Evolutionary conservation across 2,329 filamentous ascomycete genomes (phyloP), one percentile per base, ranked within the genome.

Genomic region (Fusarium longipes): DNA sequence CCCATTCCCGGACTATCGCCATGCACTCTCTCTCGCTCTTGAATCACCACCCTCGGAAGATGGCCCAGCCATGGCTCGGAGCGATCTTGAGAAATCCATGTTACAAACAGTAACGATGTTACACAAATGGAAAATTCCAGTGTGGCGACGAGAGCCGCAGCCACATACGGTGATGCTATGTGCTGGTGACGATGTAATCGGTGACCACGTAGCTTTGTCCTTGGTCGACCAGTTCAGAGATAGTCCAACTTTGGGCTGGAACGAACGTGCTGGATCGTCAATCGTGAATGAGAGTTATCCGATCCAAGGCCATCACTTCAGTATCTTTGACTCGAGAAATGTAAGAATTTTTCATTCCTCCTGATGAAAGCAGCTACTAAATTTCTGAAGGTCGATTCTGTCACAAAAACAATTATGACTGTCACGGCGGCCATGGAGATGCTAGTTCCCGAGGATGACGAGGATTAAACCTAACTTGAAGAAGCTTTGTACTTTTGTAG

Each of bases 181-280:
- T 39, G 47, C 47, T 50, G 33, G 33, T 20, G 25, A 50, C 24
- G 47, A 50, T 33, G 47, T 50, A 18, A 20, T 8, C n/a, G 22
- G 24, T 50, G 47, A 50, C 33, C 47, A 50, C 24, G 33, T 29
- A 29, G 47, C 47, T 29, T 50, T 50, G 47, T 50, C 22, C 14
- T 39, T 50, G 33, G 47, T 50, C 8, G 47, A 50, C 47, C 47
- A 50, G 47, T 50, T 50, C 25, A 50, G 47, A 50, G 47, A 50
- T 14, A 50, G 47, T 14, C 33, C 47, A 5, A 50, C 47, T 25
- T 50, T 50, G 47, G 47, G 47, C n/a, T 50, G 47, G 47, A 50
- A 50, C 33, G 47, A 50, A 33, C 33, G 47, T n/a, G 47, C 47
- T 50, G 47, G 33, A 6, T 30, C 47, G n/a, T 39, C 33, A 14